A percentile compares a stretch with the other conserved stretches of the same genome.
These are phyloP conservation scores for Apocynum venetum DNA, from an alignment of 257 asterid genomes.

Conservation along the genomic window DNA sequence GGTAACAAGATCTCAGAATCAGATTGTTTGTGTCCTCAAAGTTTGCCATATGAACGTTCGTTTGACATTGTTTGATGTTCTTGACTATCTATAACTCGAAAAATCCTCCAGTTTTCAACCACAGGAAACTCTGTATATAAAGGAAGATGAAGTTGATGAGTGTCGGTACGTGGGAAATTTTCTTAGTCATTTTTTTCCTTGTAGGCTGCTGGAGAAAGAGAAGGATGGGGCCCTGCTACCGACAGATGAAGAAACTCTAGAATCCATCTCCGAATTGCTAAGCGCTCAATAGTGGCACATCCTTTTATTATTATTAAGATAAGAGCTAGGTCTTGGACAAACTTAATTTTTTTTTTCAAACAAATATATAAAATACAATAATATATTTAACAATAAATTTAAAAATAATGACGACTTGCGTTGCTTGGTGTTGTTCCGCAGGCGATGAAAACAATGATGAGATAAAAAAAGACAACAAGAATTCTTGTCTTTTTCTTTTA, in stretches of 20 bases:
- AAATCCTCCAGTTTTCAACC: background rate
- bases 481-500: too few relatives aligned
- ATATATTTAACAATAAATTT: too few relatives aligned
- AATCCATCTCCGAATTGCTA: background rate
- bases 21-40: background rate
- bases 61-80: too few relatives aligned
- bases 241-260: constrained; percentile 25
- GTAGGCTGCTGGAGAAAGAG: too few relatives aligned
- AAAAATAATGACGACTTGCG: too few relatives aligned
- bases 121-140: background rate
- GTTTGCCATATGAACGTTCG: background rate
- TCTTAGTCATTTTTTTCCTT: background rate
- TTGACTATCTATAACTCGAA: background rate
- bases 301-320: background rate
- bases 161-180: constrained; percentile 12
- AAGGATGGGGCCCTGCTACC: constrained; percentile 17
- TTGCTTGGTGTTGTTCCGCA: too few relatives aligned
- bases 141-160: background rate
- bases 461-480: too few relatives aligned
- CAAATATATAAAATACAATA: too few relatives aligned
- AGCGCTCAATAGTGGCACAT: constrained; percentile 8
- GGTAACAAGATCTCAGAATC: background rate
- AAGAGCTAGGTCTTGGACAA: too few relatives aligned
- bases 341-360: too few relatives aligned
- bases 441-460: too few relatives aligned